phyloP scores from a whole-genome alignment of 2,329 filamentous ascomycete species.

The Fusarium sp. region DNA sequence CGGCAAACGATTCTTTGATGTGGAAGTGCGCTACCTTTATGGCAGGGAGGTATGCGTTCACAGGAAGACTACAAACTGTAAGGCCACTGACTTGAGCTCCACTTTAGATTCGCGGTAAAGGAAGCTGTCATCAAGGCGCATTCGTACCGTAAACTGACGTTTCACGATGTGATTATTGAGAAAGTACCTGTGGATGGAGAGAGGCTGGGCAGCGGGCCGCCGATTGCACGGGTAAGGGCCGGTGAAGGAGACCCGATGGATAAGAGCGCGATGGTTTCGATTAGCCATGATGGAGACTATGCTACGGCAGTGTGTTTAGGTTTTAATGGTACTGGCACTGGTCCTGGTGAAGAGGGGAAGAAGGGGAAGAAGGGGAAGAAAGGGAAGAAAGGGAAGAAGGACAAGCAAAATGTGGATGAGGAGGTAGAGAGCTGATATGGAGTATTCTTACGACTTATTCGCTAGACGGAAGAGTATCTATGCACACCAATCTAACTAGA shows the following conservation, averaged over 20 bases:
- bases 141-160: constrained; percentile 69
- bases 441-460: too few relatives aligned
- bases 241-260: constrained; percentile 51
- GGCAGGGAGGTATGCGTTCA: constrained; percentile 54
- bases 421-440: too few relatives aligned
- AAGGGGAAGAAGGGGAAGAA: too few relatives aligned
- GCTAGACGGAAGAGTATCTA: too few relatives aligned
- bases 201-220: constrained; percentile 58
- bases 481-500: too few relatives aligned
- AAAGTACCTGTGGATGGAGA: constrained; percentile 43
- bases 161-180: constrained; percentile 72
- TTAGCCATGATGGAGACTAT: constrained; percentile 90
- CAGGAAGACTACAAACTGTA: neutral
- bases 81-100: constrained; percentile 16
- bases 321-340: constrained; percentile 3
- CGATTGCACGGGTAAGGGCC: constrained; percentile 61
- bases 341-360: too few relatives aligned
- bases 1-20: constrained; percentile 44
- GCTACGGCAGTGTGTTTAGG: constrained; percentile 79
- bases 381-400: too few relatives aligned
- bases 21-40: constrained; percentile 57
- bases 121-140: constrained; percentile 83
- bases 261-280: constrained; percentile 79
- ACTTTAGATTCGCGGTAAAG: constrained; percentile 76
- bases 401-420: too few relatives aligned